Evolutionary conservation across 768 basidiomycete species (phyloP).

Genomic region (Tremella mesenterica): DNA sequence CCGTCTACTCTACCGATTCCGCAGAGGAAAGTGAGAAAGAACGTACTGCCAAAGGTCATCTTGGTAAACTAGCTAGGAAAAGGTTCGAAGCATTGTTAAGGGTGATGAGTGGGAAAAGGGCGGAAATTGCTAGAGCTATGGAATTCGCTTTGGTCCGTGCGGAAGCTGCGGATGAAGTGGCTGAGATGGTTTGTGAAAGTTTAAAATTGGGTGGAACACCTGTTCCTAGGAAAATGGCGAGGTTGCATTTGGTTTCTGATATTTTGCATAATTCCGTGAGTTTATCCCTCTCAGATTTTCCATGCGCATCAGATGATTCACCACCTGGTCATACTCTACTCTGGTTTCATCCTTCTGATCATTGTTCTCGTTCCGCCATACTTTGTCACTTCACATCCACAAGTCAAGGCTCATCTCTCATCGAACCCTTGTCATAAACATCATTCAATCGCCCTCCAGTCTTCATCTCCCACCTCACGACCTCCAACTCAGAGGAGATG

Average conservation of each 20-base stretch:
- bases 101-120: constrained; percentile 71
- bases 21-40: constrained; percentile 90
- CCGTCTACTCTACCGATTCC: constrained; percentile 63
- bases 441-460: too few species aligned
- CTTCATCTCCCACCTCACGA: too few species aligned
- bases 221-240: constrained; percentile 93
- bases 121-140: constrained; percentile 91
- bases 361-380: background rate
- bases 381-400: too few species aligned
- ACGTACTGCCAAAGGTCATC: constrained; percentile 59
- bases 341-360: background rate
- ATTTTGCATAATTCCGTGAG: constrained; percentile 82
- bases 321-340: too few species aligned
- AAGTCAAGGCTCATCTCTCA: too few species aligned
- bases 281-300: background rate
- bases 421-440: too few species aligned
- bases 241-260: constrained; percentile 91
- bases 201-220: constrained; percentile 83
- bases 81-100: constrained; percentile 88
- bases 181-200: constrained; percentile 81
- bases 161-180: constrained; percentile 88
- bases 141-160: constrained; percentile 94
- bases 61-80: constrained; percentile 70
- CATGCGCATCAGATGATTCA: background rate
- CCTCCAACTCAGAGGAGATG: too few species aligned